Evolutionary conservation across 2,329 filamentous ascomycete species (phyloP), one percentile per base, ranked within the genome.

Genomic region (Scolecobasidium constrictum): DNA sequence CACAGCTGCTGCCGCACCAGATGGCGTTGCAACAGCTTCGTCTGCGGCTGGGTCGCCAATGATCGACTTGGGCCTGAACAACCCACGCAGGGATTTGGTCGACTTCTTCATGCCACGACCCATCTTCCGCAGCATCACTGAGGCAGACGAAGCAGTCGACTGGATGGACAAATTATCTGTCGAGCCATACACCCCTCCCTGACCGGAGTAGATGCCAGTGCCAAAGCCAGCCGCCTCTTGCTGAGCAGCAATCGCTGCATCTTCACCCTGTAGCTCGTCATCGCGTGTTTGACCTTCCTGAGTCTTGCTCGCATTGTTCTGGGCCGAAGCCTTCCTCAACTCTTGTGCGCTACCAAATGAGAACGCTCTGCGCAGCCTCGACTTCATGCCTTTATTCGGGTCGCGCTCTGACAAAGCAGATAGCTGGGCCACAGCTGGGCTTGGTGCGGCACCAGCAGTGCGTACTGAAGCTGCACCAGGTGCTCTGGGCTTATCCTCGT

Each of bases 41-140:
- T 94, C 87, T 3, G 81, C 77, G 22, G 78, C 72, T 15, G 85
- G 77, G 16, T 82, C 78, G 22, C 86, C 88, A 53, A 90, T 75
- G 13, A 94, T 72, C 1, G 90, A 96, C 62, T 96, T 98, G 1
- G 92, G 90, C 48, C 92, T 75, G 68, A 98, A 98, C 5, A 98
- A 71, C 19, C 92, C 92, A 51, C 93, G 93, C 42, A 98, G 76
- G 18, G 88, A 95, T 38, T 88, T 77, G 15, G 83, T 83, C 40
- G 86, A 82, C 64, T 92, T 93, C 73, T 94, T 96, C 78, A 96
- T 83, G n/a, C 90, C 88, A 50, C 87, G 86, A 44, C 92, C 92
- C 92, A 98, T 98, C 68, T 98, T 98, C 42, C 92, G 80, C 51
- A 98, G 83, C 86, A 93, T 93, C 53, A 93, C 79, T 21, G 86